Evolutionary conservation across 306 rosid species (phyloP).

Genomic region (Prunus armeniaca): DNA sequence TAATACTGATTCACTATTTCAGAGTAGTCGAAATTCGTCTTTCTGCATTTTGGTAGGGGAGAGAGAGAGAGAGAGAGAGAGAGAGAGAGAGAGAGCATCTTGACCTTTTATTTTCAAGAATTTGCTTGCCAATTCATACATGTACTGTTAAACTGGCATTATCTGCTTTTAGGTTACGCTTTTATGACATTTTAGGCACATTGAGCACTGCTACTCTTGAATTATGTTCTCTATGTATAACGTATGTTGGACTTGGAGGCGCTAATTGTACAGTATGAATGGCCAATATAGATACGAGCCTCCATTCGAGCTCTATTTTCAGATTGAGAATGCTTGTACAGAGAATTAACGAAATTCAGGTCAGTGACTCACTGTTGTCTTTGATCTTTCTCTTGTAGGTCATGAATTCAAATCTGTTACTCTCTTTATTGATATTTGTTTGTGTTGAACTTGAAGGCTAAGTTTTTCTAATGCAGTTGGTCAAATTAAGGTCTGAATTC

Average conservation of each 20-base stretch:
- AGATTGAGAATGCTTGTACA: too few relatives aligned
- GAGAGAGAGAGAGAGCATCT: not conserved
- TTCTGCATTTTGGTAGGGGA: too few relatives aligned
- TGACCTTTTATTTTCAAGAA: not conserved
- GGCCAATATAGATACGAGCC: constrained; percentile 93
- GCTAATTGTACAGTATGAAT: too few relatives aligned
- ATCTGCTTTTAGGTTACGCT: too few relatives aligned
- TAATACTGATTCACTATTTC: too few relatives aligned
- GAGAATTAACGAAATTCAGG: constrained; percentile 78
- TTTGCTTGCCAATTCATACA: not conserved
- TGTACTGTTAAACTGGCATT: not conserved
- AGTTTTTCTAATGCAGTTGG: too few relatives aligned
- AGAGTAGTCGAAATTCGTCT: too few relatives aligned
- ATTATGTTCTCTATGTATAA: not conserved
- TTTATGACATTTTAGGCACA: not conserved
- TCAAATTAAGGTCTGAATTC: too few relatives aligned
- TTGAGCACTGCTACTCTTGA: not conserved
- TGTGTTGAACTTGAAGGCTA: too few relatives aligned
- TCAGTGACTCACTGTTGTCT: constrained; percentile 24
- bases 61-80: too few relatives aligned
- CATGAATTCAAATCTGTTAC: not conserved
- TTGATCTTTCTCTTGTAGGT: not conserved
- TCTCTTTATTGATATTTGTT: not conserved
- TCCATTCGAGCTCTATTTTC: too few relatives aligned
- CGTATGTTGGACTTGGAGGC: too few relatives aligned